A percentile compares a stretch with the other conserved stretches of the same genome.
Evolutionary conservation across 2,329 filamentous ascomycete genomes (phyloP).

Genomic region (Pleurostoma richardsiae): DNA sequence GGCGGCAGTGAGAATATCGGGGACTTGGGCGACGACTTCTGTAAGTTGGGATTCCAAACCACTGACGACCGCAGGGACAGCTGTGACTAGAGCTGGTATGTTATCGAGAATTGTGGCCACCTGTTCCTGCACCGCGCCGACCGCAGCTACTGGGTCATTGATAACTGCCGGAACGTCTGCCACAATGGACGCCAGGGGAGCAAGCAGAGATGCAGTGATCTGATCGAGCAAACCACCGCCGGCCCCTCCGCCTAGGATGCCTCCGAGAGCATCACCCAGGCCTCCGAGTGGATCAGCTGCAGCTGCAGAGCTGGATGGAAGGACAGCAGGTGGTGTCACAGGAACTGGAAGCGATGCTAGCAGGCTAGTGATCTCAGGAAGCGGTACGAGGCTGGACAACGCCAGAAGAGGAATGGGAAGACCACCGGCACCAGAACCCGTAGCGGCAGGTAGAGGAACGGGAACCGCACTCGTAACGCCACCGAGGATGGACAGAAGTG

Average conservation of each 20-base stretch:
- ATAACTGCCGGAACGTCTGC: constrained; percentile 6
- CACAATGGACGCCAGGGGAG: constrained; percentile 5
- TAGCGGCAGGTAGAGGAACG: not conserved
- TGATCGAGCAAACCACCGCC: constrained; percentile 5
- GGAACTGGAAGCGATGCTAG: not conserved
- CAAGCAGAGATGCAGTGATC: constrained; percentile 6
- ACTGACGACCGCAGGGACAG: constrained; percentile 6
- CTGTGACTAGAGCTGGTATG: constrained; percentile 8
- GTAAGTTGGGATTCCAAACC: constrained; percentile 7
- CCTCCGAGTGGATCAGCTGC: not conserved
- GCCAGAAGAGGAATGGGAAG: too few relatives aligned
- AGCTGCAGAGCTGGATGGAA: not conserved
- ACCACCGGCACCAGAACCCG: too few relatives aligned
- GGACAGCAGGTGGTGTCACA: constrained; percentile 1
- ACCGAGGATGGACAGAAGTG: constrained; percentile 8
- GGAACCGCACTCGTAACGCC: constrained; percentile 2
- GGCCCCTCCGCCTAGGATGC: constrained; percentile 2
- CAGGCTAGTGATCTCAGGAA: not conserved
- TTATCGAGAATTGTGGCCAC: constrained; percentile 6
- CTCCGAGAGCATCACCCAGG: constrained; percentile 6
- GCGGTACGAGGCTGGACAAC: too few relatives aligned
- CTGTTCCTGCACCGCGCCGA: constrained; percentile 5
- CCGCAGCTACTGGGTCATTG: constrained; percentile 5
- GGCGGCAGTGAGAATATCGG: not conserved
- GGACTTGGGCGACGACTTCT: constrained; percentile 4